Evolutionary conservation across 495 filamentous ascomycete species (phyloP), one percentile per base, ranked within the genome.

Genomic region (Amphirosellinia nigrospora): DNA sequence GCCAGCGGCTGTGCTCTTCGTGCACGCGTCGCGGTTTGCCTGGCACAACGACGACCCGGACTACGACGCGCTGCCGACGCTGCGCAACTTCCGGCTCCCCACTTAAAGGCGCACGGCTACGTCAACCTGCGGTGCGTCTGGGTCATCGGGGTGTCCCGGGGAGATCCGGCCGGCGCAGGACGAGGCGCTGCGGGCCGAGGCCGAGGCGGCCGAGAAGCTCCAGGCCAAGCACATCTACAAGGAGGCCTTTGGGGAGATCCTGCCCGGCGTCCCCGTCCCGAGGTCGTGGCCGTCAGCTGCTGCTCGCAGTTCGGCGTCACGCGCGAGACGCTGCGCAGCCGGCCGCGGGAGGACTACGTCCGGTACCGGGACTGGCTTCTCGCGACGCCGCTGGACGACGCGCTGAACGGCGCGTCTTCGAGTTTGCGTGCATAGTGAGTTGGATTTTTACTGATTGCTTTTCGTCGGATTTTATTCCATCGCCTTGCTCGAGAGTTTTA

Each of bases 261-360:
- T 91, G 62, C 89, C 88, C 0, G 75, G 80, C 4, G 70, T 79
- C 2, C 79, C 75, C 0, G 75, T 81, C 21, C 75, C 0, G 75
- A 82, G 0, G 69, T 86, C 13, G 78, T 92, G 5, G 87, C 82
- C 0, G 85, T 84, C 0, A 84, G 87, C 13, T 93, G 91, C 72
- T 93, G 91, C 77, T 86, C 89, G 50, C 91, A 93, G 77, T 93
- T 94, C 69, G 90, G 87, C 0, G 89, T 91, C 7, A 84, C 85
- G 8, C 75, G 82, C 26, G 82, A 86, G 1, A 82, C 84, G 63
- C 82, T 93, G 3, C 78, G 70, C 2, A 70, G 77, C 15, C 80
- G 88, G 43, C 74, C 87, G 13, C 71, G 78, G 69, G 81, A 81
- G 55, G 85, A 87, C 30, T 93, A 93, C 73, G 56, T 82, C 30